Evolutionary conservation across 1,284 basidiomycete species (phyloP), one percentile per base, ranked within the genome.

Genomic region (Heterobasidion occidentale): DNA sequence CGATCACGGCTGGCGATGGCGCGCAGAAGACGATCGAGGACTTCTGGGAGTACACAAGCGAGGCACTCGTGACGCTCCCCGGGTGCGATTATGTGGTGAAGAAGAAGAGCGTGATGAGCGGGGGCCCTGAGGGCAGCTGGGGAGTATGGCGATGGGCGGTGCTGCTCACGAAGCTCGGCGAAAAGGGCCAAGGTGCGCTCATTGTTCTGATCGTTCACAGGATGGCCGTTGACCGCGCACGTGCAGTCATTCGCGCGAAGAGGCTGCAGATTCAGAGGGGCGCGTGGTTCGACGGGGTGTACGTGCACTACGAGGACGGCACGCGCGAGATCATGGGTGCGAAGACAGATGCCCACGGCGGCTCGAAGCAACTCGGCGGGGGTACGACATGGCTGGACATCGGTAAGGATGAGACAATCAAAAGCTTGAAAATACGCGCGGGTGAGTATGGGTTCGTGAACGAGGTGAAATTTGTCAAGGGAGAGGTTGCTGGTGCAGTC

Each of bases 41-140:
- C 17, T 52, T 52, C 51, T 52, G 51, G 51, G 51, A 52, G n/a
- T 52, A 44, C 36, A 15, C 51, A 38, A 42, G 36, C 9, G n/a
- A n/a, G 15, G 12, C 51, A 6, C 38, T 52, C 9, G 51, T 52
- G 15, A 17, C 38, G 36, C 51, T 52, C 14, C 51, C 51, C 9
- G 38, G 38, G n/a, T 52, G 35, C 38, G 51, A 52, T 17, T 52
- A 44, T 33, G 38, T 44, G 14, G 51, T 52, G 27, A 44, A 42
- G 36, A 52, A 52, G 51, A 42, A 45, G 19, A 45, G 51, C 19
- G n/a, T 52, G 15, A 20, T 42, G 19, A 17, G 17, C 15, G 51
- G 42, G 9, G n/a, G 19, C 36, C 51, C 51, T 9, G 51, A 52
- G 38, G 42, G 36, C 14, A 11, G 14, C 11, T 44, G 33, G 9